These are phyloP conservation scores for Thelonectria blattea DNA, from an alignment of 2,329 filamentous ascomycete species.

Conservation along the genomic window DNA sequence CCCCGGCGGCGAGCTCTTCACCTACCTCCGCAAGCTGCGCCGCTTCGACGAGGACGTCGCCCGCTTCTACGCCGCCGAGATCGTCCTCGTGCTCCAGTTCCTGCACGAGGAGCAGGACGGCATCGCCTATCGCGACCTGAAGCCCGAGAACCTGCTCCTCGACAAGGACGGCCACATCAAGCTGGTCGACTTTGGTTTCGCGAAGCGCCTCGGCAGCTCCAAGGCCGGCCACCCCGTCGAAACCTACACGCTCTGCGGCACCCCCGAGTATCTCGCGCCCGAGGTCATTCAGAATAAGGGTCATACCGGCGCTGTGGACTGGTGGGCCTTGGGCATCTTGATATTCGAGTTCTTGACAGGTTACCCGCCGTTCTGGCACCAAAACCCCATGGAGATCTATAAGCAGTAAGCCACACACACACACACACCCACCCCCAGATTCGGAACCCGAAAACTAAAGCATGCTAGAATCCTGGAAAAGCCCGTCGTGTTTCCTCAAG, in stretches of 20 bases:
- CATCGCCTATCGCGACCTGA: constrained; percentile 81
- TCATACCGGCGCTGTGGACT: constrained; percentile 78
- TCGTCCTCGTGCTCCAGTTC: constrained; percentile 81
- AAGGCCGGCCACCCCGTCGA: constrained; percentile 59
- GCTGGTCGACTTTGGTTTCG: constrained; percentile 85
- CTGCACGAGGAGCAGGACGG: constrained; percentile 79
- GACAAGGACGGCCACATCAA: constrained; percentile 81
- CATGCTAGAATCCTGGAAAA: constrained; percentile 74
- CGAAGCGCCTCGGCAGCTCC: constrained; percentile 72
- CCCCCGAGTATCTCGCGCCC: constrained; percentile 82
- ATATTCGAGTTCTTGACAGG: constrained; percentile 86
- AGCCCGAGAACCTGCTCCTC: constrained; percentile 82
- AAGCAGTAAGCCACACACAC: constrained; percentile 64
- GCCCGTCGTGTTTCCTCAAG: constrained; percentile 73
- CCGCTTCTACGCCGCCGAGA: constrained; percentile 84
- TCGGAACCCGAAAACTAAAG: constrained; percentile 2
- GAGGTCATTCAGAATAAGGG: constrained; percentile 87
- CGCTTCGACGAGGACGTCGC: constrained; percentile 81
- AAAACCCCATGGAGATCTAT: constrained; percentile 87
- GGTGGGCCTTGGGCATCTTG: constrained; percentile 86
- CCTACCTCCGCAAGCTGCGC: constrained; percentile 76
- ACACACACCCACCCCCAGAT: too few species aligned
- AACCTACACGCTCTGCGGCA: constrained; percentile 84
- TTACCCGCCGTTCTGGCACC: constrained; percentile 86
- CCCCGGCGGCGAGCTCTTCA: constrained; percentile 84